Evolutionary conservation across 2,329 filamentous ascomycete genomes (phyloP).

Genomic region (Botrytis aclada): DNA sequence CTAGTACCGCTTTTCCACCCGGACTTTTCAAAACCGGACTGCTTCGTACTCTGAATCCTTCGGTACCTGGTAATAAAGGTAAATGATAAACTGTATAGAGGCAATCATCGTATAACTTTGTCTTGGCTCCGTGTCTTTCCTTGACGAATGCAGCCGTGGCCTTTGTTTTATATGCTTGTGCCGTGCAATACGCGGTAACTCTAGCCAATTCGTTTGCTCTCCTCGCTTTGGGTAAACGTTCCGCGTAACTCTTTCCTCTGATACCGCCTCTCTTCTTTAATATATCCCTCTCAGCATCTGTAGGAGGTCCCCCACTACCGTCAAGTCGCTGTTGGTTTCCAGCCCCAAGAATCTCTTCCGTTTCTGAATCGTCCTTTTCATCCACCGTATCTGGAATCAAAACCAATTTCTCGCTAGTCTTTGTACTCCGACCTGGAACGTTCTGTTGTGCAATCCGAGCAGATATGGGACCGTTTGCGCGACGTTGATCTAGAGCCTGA

Average conservation of each 20-base stretch:
- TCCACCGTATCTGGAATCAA: constrained; percentile 78
- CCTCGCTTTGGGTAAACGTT: constrained; percentile 83
- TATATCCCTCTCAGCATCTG: constrained; percentile 65
- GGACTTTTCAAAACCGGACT: constrained; percentile 90
- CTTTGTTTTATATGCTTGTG: constrained; percentile 87
- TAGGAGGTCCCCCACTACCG: constrained; percentile 63
- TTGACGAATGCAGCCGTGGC: constrained; percentile 85
- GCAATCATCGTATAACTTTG: constrained; percentile 97
- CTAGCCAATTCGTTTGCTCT: constrained; percentile 83
- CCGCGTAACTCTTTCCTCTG: constrained; percentile 85
- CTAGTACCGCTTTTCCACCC: constrained; percentile 86
- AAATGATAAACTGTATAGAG: constrained; percentile 94
- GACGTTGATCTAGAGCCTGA: constrained; percentile 46
- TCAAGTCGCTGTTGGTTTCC: constrained; percentile 45
- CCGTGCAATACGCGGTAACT: constrained; percentile 94
- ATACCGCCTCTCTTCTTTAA: constrained; percentile 60
- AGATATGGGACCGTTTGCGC: constrained; percentile 45
- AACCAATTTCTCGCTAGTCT: constrained; percentile 96
- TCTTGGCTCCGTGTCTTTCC: constrained; percentile 82
- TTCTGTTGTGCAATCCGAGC: constrained; percentile 45
- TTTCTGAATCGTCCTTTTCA: constrained; percentile 58
- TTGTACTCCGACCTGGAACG: constrained; percentile 83
- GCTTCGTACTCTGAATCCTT: constrained; percentile 84
- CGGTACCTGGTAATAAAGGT: constrained; percentile 77
- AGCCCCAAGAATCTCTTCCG: constrained; percentile 51